Evolutionary conservation across 2,329 filamentous ascomycete species (phyloP), one percentile per base, ranked within the genome.

Genomic region (Alternaria triticimaculans): DNA sequence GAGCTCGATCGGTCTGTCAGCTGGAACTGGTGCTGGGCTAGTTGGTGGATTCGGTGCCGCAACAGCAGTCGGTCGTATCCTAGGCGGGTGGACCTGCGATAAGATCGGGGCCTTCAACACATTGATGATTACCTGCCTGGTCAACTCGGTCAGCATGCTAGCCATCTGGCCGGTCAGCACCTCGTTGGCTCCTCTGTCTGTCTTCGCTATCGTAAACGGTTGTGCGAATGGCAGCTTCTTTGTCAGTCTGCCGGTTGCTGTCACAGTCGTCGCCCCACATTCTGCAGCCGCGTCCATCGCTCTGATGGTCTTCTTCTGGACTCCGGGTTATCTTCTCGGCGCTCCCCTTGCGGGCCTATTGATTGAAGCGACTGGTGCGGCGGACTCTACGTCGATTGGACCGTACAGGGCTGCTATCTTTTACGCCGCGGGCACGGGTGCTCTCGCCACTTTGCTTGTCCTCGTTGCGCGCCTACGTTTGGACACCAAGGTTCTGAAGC

Each of bases 21-120:
- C 46, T 0, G 25, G 23, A 4, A 49, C 26, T 20, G 48, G 48
- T 50, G 48, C 48, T 6, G 48, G 69, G 1, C 28, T 76, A 10
- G 72, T 76, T 1, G 70, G 73, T 8, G 74, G 62, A 8, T 76
- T 76, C 62, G 74, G 73, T 56, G 66, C 68, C 3, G 72, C 72
- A 44, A 75, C 70, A 25, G 74, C 74, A 10, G 58, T 75, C 1
- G 74, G 74, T 3, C 59, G 74, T 18, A 74, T 76, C 30, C 28
- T 68, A 5, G 72, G 67, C 15, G 74, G 74, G 4, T 66, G 65
- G 11, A 55, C 74, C n/a, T 74, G 74, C 56, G 76, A 78, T 53
- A 71, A 71, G 43, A 67, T 78, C 37, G 76, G 76, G 4, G 66
- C 72, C 8, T 66, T 73, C n/a, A 77, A 78, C 48, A 77, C 67